A percentile compares a stretch with the other conserved stretches of the same genome.
Evolutionary conservation across 139 green algal species (phyloP).

Genomic region (Pleodorina starrii): DNA sequence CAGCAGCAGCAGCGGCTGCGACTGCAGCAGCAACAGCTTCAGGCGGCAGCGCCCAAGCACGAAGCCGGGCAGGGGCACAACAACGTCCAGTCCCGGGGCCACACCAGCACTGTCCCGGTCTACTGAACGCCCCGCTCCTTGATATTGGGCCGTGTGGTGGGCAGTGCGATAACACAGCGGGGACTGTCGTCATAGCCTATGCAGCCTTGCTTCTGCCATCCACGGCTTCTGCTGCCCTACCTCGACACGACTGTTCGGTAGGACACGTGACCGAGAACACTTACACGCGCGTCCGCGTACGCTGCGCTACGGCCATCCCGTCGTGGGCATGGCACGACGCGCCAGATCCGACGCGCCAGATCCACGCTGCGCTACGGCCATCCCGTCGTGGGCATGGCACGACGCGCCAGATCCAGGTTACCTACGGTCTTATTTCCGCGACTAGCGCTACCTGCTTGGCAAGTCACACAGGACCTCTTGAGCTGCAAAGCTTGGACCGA

Average conservation of each 20-base stretch:
- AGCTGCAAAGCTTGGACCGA: not conserved
- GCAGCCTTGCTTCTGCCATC: not conserved
- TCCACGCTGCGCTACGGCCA: slow-evolving; percentile 5
- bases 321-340: not conserved
- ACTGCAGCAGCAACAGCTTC: not conserved
- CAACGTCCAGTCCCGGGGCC: not conserved
- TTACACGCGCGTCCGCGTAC: slow-evolving; percentile 10
- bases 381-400: not conserved
- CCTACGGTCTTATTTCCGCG: too few relatives aligned
- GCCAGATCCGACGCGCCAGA: not conserved
- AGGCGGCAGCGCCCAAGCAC: not conserved
- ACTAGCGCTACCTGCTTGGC: not conserved
- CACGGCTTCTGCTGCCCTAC: too few relatives aligned
- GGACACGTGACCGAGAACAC: slow-evolving; percentile 17
- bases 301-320: not conserved
- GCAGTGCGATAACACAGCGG: not conserved
- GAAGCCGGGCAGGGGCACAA: not conserved
- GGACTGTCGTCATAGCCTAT: not conserved
- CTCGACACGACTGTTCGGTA: too few relatives aligned
- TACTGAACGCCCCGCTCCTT: not conserved
- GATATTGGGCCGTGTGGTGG: not conserved
- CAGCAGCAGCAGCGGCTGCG: not conserved
- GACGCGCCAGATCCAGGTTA: not conserved
- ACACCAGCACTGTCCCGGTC: not conserved
- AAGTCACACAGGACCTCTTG: not conserved